Evolutionary conservation across 805 yeast species (phyloP), one percentile per base, ranked within the genome.

Genomic region (Soucietia sequanensis): DNA sequence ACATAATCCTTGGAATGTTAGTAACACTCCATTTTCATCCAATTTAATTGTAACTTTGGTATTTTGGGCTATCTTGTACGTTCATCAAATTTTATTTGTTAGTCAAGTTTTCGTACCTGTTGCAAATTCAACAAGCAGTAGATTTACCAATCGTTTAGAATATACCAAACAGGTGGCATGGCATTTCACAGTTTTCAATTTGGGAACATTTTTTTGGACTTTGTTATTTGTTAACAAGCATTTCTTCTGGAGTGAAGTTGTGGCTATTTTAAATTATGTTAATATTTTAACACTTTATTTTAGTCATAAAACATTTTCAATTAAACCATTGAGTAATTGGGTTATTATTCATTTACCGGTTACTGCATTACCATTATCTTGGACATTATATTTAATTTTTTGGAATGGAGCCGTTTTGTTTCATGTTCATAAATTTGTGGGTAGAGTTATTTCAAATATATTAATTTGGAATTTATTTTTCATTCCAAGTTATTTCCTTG

Each of bases 381-480:
- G 95, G 95, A 60, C 81, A 23, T 54, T 83, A 39, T 84, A 79
- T 51, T 81, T 80, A 16, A 54, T 86, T 24, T 83, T 85, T 67
- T 87, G 95, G 95, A 84, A 83, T 52, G 95, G 95, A 30, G 89
- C 95, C 2, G 82, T 81, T 19, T 55, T 82, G 54, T 75, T 81
- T 62, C 84, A 81, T 41, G 75, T 83, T 36, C 72, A 75, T 47
- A 54, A 62, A 39, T 56, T 82, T n/a, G 60, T 75, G 14, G 79
- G 87, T 11, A 71, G 95, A 39, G 60, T 86, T 33, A 41, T 85
- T 15, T 86, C 91, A 34, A 85, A 86, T 56, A 56, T 85, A 22
- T 68, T 83, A 43, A 76, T 86, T 50, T 87, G 95, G 95, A 81
- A 78, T 54, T 81, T 83, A 62, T 65, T 86, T 43, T 39, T 84